Evolutionary conservation across 2,329 filamentous ascomycete genomes (phyloP), one percentile per base, ranked within the genome.

Genomic region (Ceratocystiopsis sp.): DNA sequence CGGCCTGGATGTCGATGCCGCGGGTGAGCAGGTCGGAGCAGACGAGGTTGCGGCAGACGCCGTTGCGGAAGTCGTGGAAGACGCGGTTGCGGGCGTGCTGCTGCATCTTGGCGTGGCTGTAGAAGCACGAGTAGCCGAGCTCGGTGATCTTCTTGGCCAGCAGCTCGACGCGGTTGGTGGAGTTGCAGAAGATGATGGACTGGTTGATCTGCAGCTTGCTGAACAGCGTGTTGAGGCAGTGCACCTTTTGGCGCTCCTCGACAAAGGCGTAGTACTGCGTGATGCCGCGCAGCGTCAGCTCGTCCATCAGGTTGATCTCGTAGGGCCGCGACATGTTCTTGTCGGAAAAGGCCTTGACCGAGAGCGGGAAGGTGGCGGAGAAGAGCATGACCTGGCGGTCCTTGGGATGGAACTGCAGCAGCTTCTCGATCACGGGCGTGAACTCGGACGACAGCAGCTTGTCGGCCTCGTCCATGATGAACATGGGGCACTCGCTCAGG

Each of bases 101-200:
- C 39, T 91, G 77, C 91, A 98, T 98, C 58, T 87, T 86, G 42
- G 91, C 91, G 61, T 98, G 91, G 53, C 89, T 96, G 67, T 98
- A 98, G 67, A 96, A 98, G 67, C 91, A 98, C 1, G 91, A 98
- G 65, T 98, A 98, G 51, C 91, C 91, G 51, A 98, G 76, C 61
- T 98, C 93, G 40, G 93, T 98, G 57, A 98, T 98, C 64, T 98
- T 98, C 72, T 98, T 98, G 41, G 91, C 91, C 21, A 98, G 75
- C 42, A 98, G 72, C 64, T 98, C 91, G 48, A 98, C 91, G 51
- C 91, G 84, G 62, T 96, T 96, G 43, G 91, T 98, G 36, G 91
- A 98, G 65, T 98, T 98, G 67, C 91, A 98, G 68, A 98, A 98
- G 60, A 98, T 98, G 67, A 98, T 98, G 49, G 93, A 98, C 68